Base-by-base conservation (phyloP, 805 yeast species). In the Candida ficus region DNA sequence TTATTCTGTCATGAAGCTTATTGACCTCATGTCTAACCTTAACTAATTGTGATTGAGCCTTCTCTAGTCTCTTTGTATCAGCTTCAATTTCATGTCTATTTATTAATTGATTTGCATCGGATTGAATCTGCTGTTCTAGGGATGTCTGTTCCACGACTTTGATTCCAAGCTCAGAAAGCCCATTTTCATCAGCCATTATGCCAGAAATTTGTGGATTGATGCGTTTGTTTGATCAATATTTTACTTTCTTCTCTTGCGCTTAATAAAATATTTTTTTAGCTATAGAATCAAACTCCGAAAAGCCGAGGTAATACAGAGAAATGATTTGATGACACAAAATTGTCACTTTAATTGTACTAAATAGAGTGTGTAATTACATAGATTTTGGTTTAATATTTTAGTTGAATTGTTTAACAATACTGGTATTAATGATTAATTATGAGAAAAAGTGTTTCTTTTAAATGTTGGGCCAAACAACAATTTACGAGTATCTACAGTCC, bases 81-180 rank as follows among this genome's bases (percentile, higher is more conserved):
- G 83, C 64, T 49, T 84, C 95, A 2, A 74, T 62, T 36, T 86
- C 89, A 38, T 80, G 78, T 29, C 70, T 61, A 1, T 73, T 63
- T 37, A 90, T 70, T 4, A 75, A 76, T 40, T 67, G 65, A 45
- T 80, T 78, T 1, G 96, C 95, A 61, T 76, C 67, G 26, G 68
- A 67, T 14, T 88, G 87, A 26, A 91, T 80, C 42, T 75, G 67
- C 35, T 76, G 64, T 54, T 90, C 99, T n/a, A 91, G 61, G 8
- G 80, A 79, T 39, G 75, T 79, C 59, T 93, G 98, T 51, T 85
- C 89, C 43, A 88, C 78, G 4, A 87, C 66, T 52, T 68, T 68
- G 22, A 85, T 78, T 1, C 77, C 80, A 36, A 56, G 39, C 4
- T 41, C 37, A 7, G 37, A 28, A 7, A 41, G 35, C 4, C 16